Evolutionary conservation across 805 yeast genomes (phyloP).

Genomic region (Candida adriatica): DNA sequence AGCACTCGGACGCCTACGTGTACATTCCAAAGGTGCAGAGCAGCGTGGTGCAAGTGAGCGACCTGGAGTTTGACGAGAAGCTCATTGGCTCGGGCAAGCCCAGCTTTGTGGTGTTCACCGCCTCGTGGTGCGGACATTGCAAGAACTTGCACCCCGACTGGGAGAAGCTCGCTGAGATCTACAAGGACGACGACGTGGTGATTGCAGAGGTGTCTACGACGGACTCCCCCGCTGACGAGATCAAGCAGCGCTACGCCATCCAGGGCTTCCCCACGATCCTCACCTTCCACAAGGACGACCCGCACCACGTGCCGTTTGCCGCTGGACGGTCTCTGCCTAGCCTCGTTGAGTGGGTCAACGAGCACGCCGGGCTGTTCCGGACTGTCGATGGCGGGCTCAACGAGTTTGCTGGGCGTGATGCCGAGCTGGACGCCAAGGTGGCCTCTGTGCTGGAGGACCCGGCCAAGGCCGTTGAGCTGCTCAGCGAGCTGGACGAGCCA

Average conservation of each 20-base stretch:
- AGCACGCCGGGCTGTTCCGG: constrained; percentile 29
- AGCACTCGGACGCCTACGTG: constrained; percentile 28
- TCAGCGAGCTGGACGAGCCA: constrained; percentile 21
- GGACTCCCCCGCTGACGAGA: constrained; percentile 35
- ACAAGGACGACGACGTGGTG: constrained; percentile 31
- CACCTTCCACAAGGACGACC: constrained; percentile 34
- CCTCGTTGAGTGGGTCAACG: constrained; percentile 50
- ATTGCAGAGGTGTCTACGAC: constrained; percentile 39
- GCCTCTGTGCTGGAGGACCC: constrained; percentile 21
- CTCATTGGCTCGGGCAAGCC: constrained; percentile 20
- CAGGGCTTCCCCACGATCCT: constrained; percentile 45
- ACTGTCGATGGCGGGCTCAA: constrained; percentile 29
- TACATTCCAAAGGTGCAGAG: constrained; percentile 21
- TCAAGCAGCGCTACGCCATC: constrained; percentile 34
- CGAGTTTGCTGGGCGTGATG: constrained; percentile 21
- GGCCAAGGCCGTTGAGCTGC: constrained; percentile 23
- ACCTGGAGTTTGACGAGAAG: constrained; percentile 29
- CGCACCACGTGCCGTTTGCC: constrained; percentile 19
- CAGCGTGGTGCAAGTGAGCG: constrained; percentile 21
- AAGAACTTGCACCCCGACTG: constrained; percentile 41
- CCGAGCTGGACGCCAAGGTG: constrained; percentile 18
- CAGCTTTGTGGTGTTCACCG: constrained; percentile 34
- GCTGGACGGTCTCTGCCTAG: constrained; percentile 40
- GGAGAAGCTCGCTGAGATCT: constrained; percentile 38
- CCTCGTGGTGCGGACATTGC: constrained; percentile 52